Percentiles rank a stretch among this genome's conserved stretches.
Evolutionary conservation across 345 rosid genomes (phyloP).

Genomic region (Nephelium lappaceum): DNA sequence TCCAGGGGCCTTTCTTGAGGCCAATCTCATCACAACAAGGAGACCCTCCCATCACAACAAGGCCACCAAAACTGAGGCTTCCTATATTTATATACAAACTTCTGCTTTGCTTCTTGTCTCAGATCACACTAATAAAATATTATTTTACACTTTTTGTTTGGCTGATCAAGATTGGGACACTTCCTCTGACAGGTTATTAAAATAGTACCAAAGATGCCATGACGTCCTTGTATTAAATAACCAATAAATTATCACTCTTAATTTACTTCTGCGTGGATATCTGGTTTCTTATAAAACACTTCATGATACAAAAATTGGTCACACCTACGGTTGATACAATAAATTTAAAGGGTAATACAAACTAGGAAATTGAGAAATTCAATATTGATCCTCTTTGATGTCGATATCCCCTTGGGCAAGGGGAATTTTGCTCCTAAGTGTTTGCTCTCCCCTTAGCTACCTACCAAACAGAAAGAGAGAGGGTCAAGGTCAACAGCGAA

Average conservation of each 20-base stretch:
- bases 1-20: slow-evolving; percentile 72
- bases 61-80: slow-evolving; percentile 23
- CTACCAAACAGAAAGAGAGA: too few species aligned
- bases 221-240: neutral
- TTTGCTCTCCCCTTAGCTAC: too few species aligned
- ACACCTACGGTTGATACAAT: too few species aligned
- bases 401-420: too few species aligned
- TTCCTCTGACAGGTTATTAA: slow-evolving; percentile 4
- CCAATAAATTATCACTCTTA: neutral
- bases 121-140: slow-evolving; percentile 8
- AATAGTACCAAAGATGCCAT: neutral
- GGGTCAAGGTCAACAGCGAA: too few species aligned
- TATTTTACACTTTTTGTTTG: slow-evolving; percentile 22
- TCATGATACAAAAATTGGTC: too few species aligned
- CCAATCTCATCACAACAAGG: slow-evolving; percentile 63
- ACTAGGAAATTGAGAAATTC: too few species aligned
- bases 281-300: neutral
- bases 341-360: too few species aligned
- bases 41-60: slow-evolving; percentile 50
- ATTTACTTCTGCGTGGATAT: neutral
- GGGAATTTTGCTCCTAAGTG: too few species aligned
- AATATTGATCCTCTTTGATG: too few species aligned
- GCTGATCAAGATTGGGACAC: slow-evolving; percentile 27
- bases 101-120: slow-evolving; percentile 12
- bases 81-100: slow-evolving; percentile 39